Evolutionary conservation across 1,139 yeast genomes (phyloP).

Genomic region (Candida buenavistaensis): DNA sequence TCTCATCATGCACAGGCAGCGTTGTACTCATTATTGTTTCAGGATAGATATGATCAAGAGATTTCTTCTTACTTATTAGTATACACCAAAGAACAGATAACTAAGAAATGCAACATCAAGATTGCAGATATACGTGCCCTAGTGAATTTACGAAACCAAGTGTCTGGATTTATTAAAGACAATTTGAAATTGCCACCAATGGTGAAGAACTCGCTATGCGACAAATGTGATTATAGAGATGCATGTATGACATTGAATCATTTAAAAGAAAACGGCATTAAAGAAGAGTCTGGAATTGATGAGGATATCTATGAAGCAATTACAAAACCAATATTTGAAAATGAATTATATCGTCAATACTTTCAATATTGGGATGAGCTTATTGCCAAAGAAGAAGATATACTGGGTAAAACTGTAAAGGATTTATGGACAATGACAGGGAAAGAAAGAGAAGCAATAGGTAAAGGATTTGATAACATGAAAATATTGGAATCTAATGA

Average conservation of each 20-base stretch:
- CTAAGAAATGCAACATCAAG: conserved; percentile 57
- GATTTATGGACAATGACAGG: conserved; percentile 73
- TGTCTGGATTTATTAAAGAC: conserved; percentile 60
- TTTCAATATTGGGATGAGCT: conserved; percentile 72
- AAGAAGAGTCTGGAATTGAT: conserved; percentile 49
- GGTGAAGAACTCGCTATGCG: conserved; percentile 59
- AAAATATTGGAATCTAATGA: conserved; percentile 46
- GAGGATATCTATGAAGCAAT: conserved; percentile 44
- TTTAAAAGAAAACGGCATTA: conserved; percentile 56
- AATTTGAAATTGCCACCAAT: conserved; percentile 62
- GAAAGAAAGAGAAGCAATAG: conserved; percentile 53
- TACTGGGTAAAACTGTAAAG: conserved; percentile 50
- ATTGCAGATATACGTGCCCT: conserved; percentile 59
- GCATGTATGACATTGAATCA: conserved; percentile 73
- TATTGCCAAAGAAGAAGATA: conserved; percentile 72
- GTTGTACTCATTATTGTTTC: conserved; percentile 75
- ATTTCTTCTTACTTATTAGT: conserved; percentile 67
- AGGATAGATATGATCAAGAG: conserved; percentile 74
- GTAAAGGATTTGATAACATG: conserved; percentile 45
- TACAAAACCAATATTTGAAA: conserved; percentile 50
- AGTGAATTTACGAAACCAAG: conserved; percentile 66
- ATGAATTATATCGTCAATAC: conserved; percentile 47
- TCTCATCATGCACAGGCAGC: conserved; percentile 87
- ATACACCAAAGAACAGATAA: conserved; percentile 64
- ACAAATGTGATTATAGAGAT: conserved; percentile 58